Evolutionary conservation across 2,329 filamentous ascomycete genomes (phyloP), one percentile per base, ranked within the genome.

Genomic region (Tolypocladium sp.): DNA sequence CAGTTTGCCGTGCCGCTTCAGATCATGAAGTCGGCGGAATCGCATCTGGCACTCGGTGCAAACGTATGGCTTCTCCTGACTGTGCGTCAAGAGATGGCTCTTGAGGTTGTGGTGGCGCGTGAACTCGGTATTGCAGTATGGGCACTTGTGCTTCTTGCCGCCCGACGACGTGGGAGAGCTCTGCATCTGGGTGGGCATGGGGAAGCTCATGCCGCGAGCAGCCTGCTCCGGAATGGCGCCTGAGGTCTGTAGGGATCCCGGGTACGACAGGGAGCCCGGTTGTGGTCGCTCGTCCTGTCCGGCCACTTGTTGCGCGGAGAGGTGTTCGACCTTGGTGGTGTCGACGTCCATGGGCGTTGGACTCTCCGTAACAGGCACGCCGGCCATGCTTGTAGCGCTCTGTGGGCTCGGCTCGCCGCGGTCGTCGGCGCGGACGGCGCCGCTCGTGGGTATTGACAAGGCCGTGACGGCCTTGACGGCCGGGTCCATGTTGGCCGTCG

Each of bases 51-150:
- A 99, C n/a, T 90, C 91, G 62, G 91, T 87, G 71, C 94, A 99
- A 35, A 94, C 85, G 70, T 94, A 99, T 0, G 94, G 94, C 75
- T 99, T 99, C 74, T 99, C 94, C 79, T 99, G 93, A 68, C 92
- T 97, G 74, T 97, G 94, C 0, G 94, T 97, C 70, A 99, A 84
- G 59, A 99, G 82, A 76, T 99, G 94, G 66, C 92, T 97, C 77
- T 97, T 99, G 35, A 97, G 83, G 69, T 99, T 97, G 72, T 97
- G 94, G 71, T 97, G 94, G 52, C 94, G 86, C 35, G 94, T 99
- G 67, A 99, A 99, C 69, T 96, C 94, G 6, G 94, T 97, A 44
- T 91, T 86, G 79, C 94, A 99, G 73, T 96, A 96, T 0, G 91
- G 93, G 70, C 94, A 99, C 73, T 94, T 96, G 77, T 99, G 93